Base-by-base conservation (phyloP, 345 rosid genomes). In the Mangifera indica region DNA sequence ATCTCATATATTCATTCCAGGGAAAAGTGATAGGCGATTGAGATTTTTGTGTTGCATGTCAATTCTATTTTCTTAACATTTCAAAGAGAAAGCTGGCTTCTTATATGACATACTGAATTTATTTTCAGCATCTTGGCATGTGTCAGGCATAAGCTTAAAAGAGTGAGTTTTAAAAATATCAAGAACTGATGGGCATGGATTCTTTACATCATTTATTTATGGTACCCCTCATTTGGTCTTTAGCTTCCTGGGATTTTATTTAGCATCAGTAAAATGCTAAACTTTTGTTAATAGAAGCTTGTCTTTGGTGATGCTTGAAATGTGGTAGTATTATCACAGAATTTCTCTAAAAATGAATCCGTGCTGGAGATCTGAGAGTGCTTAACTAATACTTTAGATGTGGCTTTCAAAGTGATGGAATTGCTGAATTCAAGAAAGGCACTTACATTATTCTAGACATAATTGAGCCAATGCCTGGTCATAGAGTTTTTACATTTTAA, bases 271-370 rank as follows among this genome's bases (percentile, higher is more conserved):
- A 15, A 64, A 45, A 25, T 17, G 26, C 59, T 29, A 51, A 66
- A 42, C 25, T 32, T 7, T 66, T 17, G 70, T 26, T 66, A 58
- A 66, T 66, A 51, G 58, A 34, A 51, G 15, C 45, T 9, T 51
- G 17, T 7, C 45, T 49, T 66, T 51, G 24, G 45, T 13, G 7
- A 66, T 51, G 15, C 5, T 51, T 26, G 45, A 34, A 61, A 49
- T 49, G 5, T 61, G 14, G 11, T 60, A 60, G 20, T 60, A 34
- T 32, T 34, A 34, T 60, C 13, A 12, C 34, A 10, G n/a, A 26
- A 29, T 32, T 60, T 32, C 40, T 8, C 25, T 56, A 21, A 56
- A 56, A 56, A 22, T 9, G 3, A 22, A 21, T 10, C 9, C 22
- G 12, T 11, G 60, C 17, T 3, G 22, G 10, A 42, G 21, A 25